Evolutionary conservation across 2,329 filamentous ascomycete genomes (phyloP).

Genomic region (Rhynchosporium agropyri): DNA sequence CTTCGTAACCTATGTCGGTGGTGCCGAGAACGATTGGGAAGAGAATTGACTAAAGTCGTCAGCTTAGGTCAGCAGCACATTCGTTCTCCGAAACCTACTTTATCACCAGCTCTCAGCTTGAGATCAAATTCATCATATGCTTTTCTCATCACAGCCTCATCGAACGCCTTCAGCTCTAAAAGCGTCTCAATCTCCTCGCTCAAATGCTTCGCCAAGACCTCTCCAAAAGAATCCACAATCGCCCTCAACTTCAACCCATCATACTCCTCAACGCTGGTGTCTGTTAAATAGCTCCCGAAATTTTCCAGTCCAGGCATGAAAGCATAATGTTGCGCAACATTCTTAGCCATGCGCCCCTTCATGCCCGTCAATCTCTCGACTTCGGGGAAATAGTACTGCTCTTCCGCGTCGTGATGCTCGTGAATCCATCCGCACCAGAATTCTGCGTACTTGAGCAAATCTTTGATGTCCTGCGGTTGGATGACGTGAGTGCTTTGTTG

Average conservation of each 20-base stretch:
- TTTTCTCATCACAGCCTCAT: constrained; percentile 34
- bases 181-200: constrained; percentile 47
- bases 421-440: constrained; percentile 39
- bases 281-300: constrained; percentile 41
- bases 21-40: constrained; percentile 25
- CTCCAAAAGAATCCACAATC: constrained; percentile 45
- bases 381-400: constrained; percentile 45
- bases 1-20: constrained; percentile 16
- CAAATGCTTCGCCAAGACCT: constrained; percentile 44
- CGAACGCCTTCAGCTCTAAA: constrained; percentile 42
- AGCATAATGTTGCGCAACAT: constrained; percentile 46
- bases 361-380: constrained; percentile 44
- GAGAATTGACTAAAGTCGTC: constrained; percentile 9
- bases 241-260: constrained; percentile 41
- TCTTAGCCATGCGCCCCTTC: constrained; percentile 47
- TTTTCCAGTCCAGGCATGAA: constrained; percentile 45
- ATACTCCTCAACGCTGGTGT: constrained; percentile 36
- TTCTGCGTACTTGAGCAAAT: constrained; percentile 36
- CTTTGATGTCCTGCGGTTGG: constrained; percentile 43
- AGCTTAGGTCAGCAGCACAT: not conserved
- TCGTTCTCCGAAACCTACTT: constrained; percentile 9
- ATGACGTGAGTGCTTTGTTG: constrained; percentile 44
- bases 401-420: constrained; percentile 47
- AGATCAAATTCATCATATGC: constrained; percentile 21
- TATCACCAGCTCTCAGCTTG: constrained; percentile 23